Base-by-base conservation (phyloP, 2,329 filamentous ascomycete species). In the Penicillium fuscoglaucum region DNA sequence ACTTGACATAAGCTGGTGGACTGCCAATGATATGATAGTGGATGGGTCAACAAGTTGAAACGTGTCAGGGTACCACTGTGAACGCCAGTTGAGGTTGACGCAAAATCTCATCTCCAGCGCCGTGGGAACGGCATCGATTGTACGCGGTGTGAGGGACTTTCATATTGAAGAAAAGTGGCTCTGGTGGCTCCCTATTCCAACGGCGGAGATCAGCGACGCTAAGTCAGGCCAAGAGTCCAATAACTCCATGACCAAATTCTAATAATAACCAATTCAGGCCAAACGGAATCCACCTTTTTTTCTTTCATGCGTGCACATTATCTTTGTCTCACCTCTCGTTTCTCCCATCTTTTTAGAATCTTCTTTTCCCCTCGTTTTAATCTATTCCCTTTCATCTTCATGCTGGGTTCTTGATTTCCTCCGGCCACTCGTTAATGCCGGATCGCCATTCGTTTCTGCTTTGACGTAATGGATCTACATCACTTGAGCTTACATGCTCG, bases 381-480 rank as follows among this genome's bases (percentile, higher is more conserved):
- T 55, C 55, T 37, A 55, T 52, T 61, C 52, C 54, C 40, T 51
- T 40, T 65, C 47, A 47, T 45, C 44, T 45, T 45, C 61, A 54
- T 64, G 54, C 48, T 60, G 55, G 62, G 39, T 31, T 61, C 59
- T 56, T 60, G 55, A 58, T 58, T 44, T 52, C 49, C 47, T 56
- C 60, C 55, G 52, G 59, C 48, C 56, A 41, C 41, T 57, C 24
- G 52, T 62, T 47, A 50, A 64, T 66, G 62, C 61, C 58, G 55
- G 52, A 21, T 59, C 45, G 47, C 55, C 59, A 60, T 39, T 63
- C 60, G 58, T 59, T 66, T 61, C 61, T 51, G 15, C 37, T 52
- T 63, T 55, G 57, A 47, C 63, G 67, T 55, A 37, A 74, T 74
- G 71, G 63, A 70, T 66, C 51, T 55, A 60, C 57, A 49, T 43